These are phyloP conservation scores for Pleoardoris graminearum DNA, from an alignment of 2,329 filamentous ascomycete species.

Conservation along the genomic window DNA sequence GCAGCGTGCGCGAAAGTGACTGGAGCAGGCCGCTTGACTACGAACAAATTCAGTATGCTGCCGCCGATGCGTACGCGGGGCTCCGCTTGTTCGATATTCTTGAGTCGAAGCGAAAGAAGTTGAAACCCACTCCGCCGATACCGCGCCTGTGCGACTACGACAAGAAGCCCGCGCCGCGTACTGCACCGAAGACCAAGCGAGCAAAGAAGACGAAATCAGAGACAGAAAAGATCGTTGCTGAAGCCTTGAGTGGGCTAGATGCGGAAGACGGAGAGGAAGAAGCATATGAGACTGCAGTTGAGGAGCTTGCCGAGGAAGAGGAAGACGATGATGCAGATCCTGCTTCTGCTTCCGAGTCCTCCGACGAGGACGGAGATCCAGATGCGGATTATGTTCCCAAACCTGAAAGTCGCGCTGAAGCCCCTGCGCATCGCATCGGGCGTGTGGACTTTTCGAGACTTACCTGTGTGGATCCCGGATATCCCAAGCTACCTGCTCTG, in stretches of 20 bases:
- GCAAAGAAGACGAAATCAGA: constrained; percentile 15
- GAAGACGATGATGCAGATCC: constrained; percentile 22
- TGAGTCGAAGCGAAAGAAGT: constrained; percentile 66
- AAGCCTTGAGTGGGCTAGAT: constrained; percentile 6
- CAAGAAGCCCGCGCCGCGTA: constrained; percentile 30
- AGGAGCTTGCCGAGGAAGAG: constrained; percentile 31
- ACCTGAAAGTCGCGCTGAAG: background rate
- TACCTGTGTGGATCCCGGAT: constrained; percentile 20
- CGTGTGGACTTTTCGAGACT: constrained; percentile 23
- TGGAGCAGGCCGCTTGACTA: constrained; percentile 68
- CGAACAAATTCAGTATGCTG: constrained; percentile 72
- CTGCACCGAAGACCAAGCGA: constrained; percentile 6
- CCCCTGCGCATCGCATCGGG: constrained; percentile 22
- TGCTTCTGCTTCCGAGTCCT: constrained; percentile 8
- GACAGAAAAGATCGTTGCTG: constrained; percentile 9
- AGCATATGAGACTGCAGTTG: constrained; percentile 41
- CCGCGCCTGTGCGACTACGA: constrained; percentile 71
- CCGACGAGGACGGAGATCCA: constrained; percentile 8
- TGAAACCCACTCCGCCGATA: constrained; percentile 71
- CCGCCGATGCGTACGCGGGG: constrained; percentile 83
- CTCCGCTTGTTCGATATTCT: constrained; percentile 73
- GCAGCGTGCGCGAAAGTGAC: constrained; percentile 68
- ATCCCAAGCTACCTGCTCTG: constrained; percentile 19
- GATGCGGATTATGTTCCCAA: constrained; percentile 15
- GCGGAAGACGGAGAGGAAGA: constrained; percentile 29